phyloP scores from a whole-genome alignment of 345 rosid genomes.

The Anastatica hierochuntica region DNA sequence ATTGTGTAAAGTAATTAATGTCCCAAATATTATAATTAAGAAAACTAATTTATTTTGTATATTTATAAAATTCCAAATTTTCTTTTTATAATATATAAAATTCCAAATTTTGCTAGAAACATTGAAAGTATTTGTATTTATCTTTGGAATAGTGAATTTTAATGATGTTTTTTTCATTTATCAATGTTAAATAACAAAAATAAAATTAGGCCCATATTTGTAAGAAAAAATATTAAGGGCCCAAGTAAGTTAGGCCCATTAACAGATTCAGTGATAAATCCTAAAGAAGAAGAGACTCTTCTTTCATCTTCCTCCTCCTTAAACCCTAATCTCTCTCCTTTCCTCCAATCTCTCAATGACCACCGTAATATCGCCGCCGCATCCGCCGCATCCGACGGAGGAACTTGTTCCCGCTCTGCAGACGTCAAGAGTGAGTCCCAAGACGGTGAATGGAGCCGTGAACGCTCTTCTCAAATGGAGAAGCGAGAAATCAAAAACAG shows the following conservation, averaged over 20 bases:
- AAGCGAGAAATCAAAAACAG: conserved; percentile 30
- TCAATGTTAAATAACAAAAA: too few relatives aligned
- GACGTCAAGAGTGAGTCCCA: conserved; percentile 19
- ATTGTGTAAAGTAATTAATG: too few relatives aligned
- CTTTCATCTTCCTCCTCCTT: background rate
- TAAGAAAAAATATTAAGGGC: background rate
- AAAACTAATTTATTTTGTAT: too few relatives aligned
- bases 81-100: too few relatives aligned
- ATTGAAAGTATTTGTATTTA: too few relatives aligned
- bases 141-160: too few relatives aligned
- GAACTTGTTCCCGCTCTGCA: background rate
- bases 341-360: conserved; percentile 18
- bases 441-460: conserved; percentile 35
- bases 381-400: conserved; percentile 2
- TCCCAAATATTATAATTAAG: too few relatives aligned
- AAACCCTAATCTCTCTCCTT: conserved; percentile 24
- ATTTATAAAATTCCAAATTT: too few relatives aligned
- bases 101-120: too few relatives aligned
- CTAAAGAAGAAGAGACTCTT: background rate
- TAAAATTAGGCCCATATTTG: conserved; percentile 6
- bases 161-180: too few relatives aligned
- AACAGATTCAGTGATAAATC: background rate
- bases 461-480: conserved; percentile 48
- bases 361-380: conserved; percentile 14
- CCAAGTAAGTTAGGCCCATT: conserved; percentile 6